A percentile compares a stretch with the other conserved stretches of the same genome.
These are phyloP conservation scores for Trichoderma koningiopsis DNA, from an alignment of 2,329 filamentous ascomycete genomes.

Conservation along the genomic window DNA sequence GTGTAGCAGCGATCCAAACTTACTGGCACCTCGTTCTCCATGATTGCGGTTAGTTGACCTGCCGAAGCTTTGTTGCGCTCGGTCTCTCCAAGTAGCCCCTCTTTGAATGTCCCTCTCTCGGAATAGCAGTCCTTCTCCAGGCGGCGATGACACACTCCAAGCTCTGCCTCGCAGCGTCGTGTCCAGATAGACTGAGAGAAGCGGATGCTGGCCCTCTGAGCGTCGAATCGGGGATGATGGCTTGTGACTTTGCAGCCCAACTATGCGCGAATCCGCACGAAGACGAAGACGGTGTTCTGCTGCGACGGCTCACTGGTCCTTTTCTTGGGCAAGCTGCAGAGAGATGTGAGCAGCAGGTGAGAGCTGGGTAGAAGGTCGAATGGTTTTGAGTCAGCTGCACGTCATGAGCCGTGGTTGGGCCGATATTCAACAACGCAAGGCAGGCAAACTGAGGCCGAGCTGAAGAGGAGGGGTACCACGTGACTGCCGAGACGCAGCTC, in stretches of 20 bases:
- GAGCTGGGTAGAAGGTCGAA: conserved; percentile 1
- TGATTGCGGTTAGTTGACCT: conserved; percentile 24
- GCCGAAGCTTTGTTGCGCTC: not conserved
- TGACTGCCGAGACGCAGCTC: not conserved
- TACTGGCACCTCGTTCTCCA: conserved; percentile 30
- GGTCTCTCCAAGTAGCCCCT: not conserved
- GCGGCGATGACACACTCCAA: not conserved
- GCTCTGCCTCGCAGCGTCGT: not conserved
- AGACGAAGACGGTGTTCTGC: conserved; percentile 6
- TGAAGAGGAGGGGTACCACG: conserved; percentile 19
- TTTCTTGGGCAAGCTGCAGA: conserved; percentile 11
- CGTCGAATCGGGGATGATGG: not conserved
- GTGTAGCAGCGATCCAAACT: conserved; percentile 22
- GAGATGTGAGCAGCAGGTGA: not conserved
- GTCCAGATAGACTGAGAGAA: not conserved
- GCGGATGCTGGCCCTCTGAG: not conserved
- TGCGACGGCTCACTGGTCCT: conserved; percentile 14
- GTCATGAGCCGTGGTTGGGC: conserved; percentile 22
- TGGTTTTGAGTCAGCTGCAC: conserved; percentile 24
- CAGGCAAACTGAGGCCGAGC: not conserved
- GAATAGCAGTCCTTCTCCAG: not conserved
- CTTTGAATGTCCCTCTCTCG: not conserved
- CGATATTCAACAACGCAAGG: conserved; percentile 13
- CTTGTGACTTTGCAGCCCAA: conserved; percentile 17
- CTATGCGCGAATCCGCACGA: conserved; percentile 14